A percentile compares a stretch with the other conserved stretches of the same genome.
phyloP scores from a whole-genome alignment of 106 monocot genomes.

The Phalaenopsis equestris region DNA sequence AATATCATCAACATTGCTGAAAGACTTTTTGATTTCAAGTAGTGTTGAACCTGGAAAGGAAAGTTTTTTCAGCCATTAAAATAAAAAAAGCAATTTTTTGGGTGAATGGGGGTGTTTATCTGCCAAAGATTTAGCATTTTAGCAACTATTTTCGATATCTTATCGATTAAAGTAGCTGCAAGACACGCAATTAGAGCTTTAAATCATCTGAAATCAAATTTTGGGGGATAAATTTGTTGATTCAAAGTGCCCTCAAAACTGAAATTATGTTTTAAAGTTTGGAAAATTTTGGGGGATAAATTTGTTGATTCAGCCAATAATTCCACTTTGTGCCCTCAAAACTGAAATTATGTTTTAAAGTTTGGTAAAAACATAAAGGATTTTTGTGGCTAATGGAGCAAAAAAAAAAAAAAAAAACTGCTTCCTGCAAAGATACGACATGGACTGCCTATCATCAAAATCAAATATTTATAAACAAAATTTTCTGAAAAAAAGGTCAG shows the following conservation, averaged over 20 bases:
- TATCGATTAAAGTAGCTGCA: too few relatives aligned
- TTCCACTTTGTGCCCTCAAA: not conserved
- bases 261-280: not conserved
- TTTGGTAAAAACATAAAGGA: not conserved
- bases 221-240: not conserved
- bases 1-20: conserved; percentile 70
- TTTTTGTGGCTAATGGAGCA: not conserved
- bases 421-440: not conserved
- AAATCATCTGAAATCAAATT: not conserved
- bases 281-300: not conserved
- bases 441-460: not conserved
- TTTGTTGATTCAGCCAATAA: not conserved
- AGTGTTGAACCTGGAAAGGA: conserved; percentile 45
- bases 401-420: not conserved
- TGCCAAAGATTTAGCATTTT: not conserved
- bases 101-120: not conserved
- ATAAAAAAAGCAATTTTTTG: not conserved
- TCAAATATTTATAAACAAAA: not conserved
- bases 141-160: too few relatives aligned
- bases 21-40: conserved; percentile 85
- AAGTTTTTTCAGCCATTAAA: not conserved
- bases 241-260: not conserved
- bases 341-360: not conserved
- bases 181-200: not conserved
- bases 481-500: not conserved